Evolutionary conservation across 352 stramenopile species (phyloP).

Genomic region (Aphanomyces invadans): DNA sequence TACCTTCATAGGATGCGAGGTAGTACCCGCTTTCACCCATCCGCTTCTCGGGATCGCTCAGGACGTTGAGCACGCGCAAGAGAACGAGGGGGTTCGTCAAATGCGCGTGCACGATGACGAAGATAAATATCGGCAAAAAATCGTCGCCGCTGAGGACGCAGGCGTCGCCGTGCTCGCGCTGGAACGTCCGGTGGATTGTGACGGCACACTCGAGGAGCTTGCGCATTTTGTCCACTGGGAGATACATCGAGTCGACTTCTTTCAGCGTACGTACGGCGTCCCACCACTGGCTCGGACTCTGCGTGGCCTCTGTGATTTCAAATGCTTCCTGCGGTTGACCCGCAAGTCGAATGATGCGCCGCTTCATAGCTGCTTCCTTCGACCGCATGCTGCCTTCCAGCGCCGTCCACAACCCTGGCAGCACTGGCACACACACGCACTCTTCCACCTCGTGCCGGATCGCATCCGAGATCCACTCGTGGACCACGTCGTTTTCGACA

Average conservation of each 20-base stretch:
- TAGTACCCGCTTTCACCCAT: slow-evolving; percentile 85
- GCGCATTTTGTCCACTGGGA: slow-evolving; percentile 77
- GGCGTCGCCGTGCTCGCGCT: slow-evolving; percentile 44
- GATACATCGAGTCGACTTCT: slow-evolving; percentile 72
- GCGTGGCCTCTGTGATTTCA: slow-evolving; percentile 67
- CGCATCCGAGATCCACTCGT: slow-evolving; percentile 69
- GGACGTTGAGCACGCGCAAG: slow-evolving; percentile 70
- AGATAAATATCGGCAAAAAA: slow-evolving; percentile 85
- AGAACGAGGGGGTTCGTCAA: slow-evolving; percentile 68
- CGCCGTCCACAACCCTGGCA: slow-evolving; percentile 44
- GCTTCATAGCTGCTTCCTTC: slow-evolving; percentile 68
- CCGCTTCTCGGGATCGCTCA: slow-evolving; percentile 78
- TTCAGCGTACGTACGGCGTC: slow-evolving; percentile 65
- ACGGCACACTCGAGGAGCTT: slow-evolving; percentile 66
- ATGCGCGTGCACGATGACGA: slow-evolving; percentile 80
- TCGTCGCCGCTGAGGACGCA: slow-evolving; percentile 77
- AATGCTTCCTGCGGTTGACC: slow-evolving; percentile 77
- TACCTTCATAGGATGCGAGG: slow-evolving; percentile 68
- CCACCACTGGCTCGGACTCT: slow-evolving; percentile 68
- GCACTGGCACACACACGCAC: slow-evolving; percentile 67
- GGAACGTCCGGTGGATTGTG: slow-evolving; percentile 65
- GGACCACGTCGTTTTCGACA: slow-evolving; percentile 48
- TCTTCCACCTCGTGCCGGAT: slow-evolving; percentile 81
- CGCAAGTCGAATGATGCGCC: slow-evolving; percentile 52
- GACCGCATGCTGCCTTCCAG: slow-evolving; percentile 42